phyloP scores from a whole-genome alignment of 75 land plant genomes.

The Cryptomeria japonica region DNA sequence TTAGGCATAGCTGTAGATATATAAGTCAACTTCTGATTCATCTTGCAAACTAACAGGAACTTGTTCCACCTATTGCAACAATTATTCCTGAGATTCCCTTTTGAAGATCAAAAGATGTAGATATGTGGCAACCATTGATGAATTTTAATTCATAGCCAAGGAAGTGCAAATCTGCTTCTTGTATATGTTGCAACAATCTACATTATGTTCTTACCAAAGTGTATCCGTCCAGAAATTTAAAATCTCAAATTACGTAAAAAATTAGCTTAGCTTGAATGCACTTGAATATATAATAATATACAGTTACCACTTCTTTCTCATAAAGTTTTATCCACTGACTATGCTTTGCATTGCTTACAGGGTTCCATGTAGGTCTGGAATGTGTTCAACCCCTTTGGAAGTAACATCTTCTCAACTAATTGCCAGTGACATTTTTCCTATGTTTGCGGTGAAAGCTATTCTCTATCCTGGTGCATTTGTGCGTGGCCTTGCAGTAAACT shows the following conservation, averaged over 20 bases:
- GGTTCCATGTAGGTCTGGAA: conserved; percentile 79
- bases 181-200: neutral
- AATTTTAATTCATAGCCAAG: neutral
- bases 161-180: neutral
- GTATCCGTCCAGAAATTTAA: neutral
- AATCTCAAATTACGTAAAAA: neutral
- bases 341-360: conserved; percentile 32
- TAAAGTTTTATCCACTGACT: neutral
- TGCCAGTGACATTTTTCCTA: conserved; percentile 71
- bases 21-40: neutral
- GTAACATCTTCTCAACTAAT: conserved; percentile 82
- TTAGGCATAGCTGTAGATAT: neutral
- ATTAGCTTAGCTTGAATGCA: neutral
- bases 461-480: conserved; percentile 84
- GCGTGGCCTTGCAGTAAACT: conserved; percentile 29
- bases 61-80: too few relatives aligned
- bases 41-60: neutral
- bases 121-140: neutral
- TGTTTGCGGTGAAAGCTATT: conserved; percentile 57
- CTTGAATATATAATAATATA: neutral
- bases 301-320: neutral
- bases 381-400: conserved; percentile 79
- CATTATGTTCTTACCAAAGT: neutral
- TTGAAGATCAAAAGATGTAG: neutral
- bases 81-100: neutral